Conservation (phyloP, 192 early-diverging fungal genomes). For the Backusella mclennaniae region DNA sequence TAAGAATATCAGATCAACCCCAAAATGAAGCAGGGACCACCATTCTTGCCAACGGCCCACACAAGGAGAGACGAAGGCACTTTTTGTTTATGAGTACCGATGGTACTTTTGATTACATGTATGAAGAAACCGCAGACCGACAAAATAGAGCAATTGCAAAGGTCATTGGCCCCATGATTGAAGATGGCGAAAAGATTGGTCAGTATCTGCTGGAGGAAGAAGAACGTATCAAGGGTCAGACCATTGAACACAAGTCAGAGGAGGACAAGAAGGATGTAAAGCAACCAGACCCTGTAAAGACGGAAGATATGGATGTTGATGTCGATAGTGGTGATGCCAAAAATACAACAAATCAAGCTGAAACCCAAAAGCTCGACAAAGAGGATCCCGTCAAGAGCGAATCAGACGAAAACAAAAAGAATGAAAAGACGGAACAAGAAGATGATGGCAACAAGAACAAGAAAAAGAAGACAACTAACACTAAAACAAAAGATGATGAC, state of each 20-base stretch:
- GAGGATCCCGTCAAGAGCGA: background rate
- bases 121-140: slow-evolving; percentile 44
- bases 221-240: slow-evolving; percentile 4
- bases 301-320: background rate
- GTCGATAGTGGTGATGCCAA: background rate
- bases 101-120: slow-evolving; percentile 58
- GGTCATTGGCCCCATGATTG: slow-evolving; percentile 48
- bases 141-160: slow-evolving; percentile 51
- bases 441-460: background rate
- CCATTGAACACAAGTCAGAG: slow-evolving; percentile 14
- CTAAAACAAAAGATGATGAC: too few relatives aligned
- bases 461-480: too few relatives aligned
- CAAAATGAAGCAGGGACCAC: background rate
- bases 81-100: slow-evolving; percentile 61
- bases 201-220: slow-evolving; percentile 27
- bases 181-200: slow-evolving; percentile 45
- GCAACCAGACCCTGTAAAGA: slow-evolving; percentile 28
- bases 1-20: slow-evolving; percentile 34
- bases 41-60: background rate
- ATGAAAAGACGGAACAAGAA: background rate
- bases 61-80: slow-evolving; percentile 31
- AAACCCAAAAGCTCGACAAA: background rate
- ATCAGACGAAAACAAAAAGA: background rate
- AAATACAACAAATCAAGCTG: background rate
- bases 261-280: background rate